Evolutionary conservation across 768 basidiomycete species (phyloP).

Genomic region (Panaeolus cyanescens): DNA sequence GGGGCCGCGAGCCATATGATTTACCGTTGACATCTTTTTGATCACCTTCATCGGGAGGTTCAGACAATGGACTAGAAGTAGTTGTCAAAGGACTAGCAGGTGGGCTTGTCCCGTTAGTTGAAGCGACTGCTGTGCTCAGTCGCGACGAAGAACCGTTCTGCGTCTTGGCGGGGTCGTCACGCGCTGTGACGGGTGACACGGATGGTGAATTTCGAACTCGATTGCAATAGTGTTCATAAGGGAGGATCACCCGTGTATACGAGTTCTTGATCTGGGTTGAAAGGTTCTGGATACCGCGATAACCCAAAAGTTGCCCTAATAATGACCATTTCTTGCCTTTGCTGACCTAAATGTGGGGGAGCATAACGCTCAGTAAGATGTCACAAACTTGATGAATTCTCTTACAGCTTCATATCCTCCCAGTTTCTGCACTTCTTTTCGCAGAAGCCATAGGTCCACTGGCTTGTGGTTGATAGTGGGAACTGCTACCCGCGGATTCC

Average conservation of each 20-base stretch:
- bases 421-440: slow-evolving; percentile 87
- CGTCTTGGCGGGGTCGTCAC: slow-evolving; percentile 51
- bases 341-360: slow-evolving; percentile 59
- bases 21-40: slow-evolving; percentile 54
- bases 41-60: slow-evolving; percentile 79
- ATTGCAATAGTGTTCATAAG: slow-evolving; percentile 91
- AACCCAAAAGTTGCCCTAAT: slow-evolving; percentile 80
- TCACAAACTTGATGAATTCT: slow-evolving; percentile 12
- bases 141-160: slow-evolving; percentile 44
- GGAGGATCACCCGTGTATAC: slow-evolving; percentile 88
- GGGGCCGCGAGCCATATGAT: slow-evolving; percentile 39
- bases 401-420: slow-evolving; percentile 88
- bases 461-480: slow-evolving; percentile 93
- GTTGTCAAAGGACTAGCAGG: slow-evolving; percentile 78
- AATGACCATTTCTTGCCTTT: slow-evolving; percentile 87
- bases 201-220: slow-evolving; percentile 68
- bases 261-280: slow-evolving; percentile 89
- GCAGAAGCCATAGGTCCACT: slow-evolving; percentile 89
- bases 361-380: slow-evolving; percentile 17
- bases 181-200: slow-evolving; percentile 44
- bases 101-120: slow-evolving; percentile 52
- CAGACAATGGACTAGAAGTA: slow-evolving; percentile 77
- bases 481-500: slow-evolving; percentile 86
- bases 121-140: slow-evolving; percentile 34
- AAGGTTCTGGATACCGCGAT: slow-evolving; percentile 79